phyloP scores from a whole-genome alignment of 2,329 filamentous ascomycete species.

The Spiromastix sp. region DNA sequence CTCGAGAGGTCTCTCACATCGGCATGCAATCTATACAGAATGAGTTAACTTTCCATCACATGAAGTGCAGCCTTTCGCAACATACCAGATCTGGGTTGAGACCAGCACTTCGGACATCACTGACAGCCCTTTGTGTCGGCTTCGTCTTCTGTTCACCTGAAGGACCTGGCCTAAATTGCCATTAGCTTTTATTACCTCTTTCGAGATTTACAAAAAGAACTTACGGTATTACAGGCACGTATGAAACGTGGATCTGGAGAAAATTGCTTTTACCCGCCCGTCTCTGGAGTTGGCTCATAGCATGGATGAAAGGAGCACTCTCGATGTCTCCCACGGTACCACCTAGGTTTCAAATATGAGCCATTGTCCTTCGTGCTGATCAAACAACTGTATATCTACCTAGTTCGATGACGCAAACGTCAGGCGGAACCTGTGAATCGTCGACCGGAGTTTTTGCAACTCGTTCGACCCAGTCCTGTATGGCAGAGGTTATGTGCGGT shows the following conservation, averaged over 20 bases:
- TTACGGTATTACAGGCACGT: slow-evolving; percentile 60
- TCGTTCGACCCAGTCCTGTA: slow-evolving; percentile 83
- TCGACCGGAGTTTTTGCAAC: slow-evolving; percentile 81
- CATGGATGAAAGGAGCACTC: slow-evolving; percentile 75
- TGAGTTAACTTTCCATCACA: not conserved
- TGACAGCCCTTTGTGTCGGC: slow-evolving; percentile 86
- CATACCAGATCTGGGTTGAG: slow-evolving; percentile 58
- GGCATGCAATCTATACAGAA: slow-evolving; percentile 68
- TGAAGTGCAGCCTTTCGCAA: slow-evolving; percentile 12
- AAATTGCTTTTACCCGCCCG: slow-evolving; percentile 68
- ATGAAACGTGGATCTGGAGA: slow-evolving; percentile 76
- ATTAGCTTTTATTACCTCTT: too few relatives aligned
- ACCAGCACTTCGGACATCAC: slow-evolving; percentile 71
- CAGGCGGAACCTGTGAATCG: slow-evolving; percentile 68
- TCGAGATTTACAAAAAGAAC: too few relatives aligned
- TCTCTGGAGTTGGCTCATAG: slow-evolving; percentile 64
- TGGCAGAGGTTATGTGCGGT: slow-evolving; percentile 65
- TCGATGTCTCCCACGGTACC: slow-evolving; percentile 62
- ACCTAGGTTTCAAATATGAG: slow-evolving; percentile 35
- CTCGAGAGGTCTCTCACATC: slow-evolving; percentile 69
- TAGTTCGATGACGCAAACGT: slow-evolving; percentile 79
- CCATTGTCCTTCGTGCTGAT: too few relatives aligned
- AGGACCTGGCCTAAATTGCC: too few relatives aligned
- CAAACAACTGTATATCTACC: too few relatives aligned
- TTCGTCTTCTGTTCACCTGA: slow-evolving; percentile 83